Base-by-base conservation (phyloP, 148 eudicot genomes). In the Cornus suecica region DNA sequence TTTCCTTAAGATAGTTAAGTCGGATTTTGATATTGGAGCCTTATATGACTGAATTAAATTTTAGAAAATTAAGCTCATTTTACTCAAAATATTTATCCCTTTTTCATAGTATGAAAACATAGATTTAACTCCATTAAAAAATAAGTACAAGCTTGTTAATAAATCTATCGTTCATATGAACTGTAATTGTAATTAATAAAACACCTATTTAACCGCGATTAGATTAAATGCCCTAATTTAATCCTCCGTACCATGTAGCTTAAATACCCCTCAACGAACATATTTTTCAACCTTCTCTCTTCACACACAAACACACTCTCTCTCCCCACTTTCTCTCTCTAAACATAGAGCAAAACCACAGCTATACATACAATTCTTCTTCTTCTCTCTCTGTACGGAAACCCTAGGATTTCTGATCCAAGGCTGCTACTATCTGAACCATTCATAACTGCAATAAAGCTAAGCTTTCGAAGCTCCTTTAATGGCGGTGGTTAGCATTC, bases 251-350 rank as follows among this genome's bases (percentile, higher is more conserved):
- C 76, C 58, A 9, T 69, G 25, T 20, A 74, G 71, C 75, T 37
- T 82, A 78, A 78, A 65, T 70, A 73, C 25, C 26, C 66, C 75
- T 37, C 76, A 48, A 73, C 74, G 18, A 77, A 69, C 76, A 8
- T 10, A 32, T 30, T 62, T 56, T 54, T 37, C 26, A 64, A 54
- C 64, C 25, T 29, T 41, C 31, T 48, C 69, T 29, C 32, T n/a
- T n/a, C n/a, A n/a, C n/a, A n/a, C n/a, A n/a, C n/a, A n/a, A n/a
- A n/a, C n/a, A n/a, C 63, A 51, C 70, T 61, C 27, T 69, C 68
- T 61, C 20, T 26, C 69, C 26, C 60, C 10, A 5, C 60, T 3
- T 8, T 64, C 60, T 64, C 76, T 42, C 76, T 64, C 58, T 32
- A 24, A 41, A 24, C 62, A 20, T 0, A 58, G 24, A 13, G n/a